phyloP scores from a whole-genome alignment of 2,329 filamentous ascomycete species.

The Mycosphaerella sp. region DNA sequence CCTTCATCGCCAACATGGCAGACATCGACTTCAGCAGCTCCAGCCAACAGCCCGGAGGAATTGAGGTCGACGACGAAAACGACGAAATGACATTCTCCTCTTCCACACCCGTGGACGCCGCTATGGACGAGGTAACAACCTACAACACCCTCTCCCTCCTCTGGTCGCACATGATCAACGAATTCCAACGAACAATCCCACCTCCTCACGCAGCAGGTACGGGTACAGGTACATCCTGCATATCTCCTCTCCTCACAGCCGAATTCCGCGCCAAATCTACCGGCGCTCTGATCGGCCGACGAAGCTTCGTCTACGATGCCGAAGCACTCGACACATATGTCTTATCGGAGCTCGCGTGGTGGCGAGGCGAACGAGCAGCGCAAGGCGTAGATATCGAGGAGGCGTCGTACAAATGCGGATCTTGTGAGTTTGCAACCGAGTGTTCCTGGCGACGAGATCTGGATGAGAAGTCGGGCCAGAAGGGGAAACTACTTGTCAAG shows the following conservation, averaged over 20 bases:
- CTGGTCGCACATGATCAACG: conserved; percentile 58
- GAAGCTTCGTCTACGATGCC: conserved; percentile 61
- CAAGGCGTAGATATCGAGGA: conserved; percentile 75
- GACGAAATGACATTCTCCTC: conserved; percentile 35
- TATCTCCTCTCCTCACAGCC: conserved; percentile 52
- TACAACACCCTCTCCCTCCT: conserved; percentile 56
- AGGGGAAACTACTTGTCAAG: conserved; percentile 16
- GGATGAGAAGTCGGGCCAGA: conserved; percentile 51
- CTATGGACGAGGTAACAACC: conserved; percentile 45
- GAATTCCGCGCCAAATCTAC: conserved; percentile 47
- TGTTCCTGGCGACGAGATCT: conserved; percentile 72
- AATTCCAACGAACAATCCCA: conserved; percentile 43
- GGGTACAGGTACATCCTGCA: conserved; percentile 26
- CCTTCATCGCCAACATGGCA: conserved; percentile 69
- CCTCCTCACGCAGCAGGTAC: too few species aligned
- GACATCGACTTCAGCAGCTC: conserved; percentile 53
- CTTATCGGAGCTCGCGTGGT: conserved; percentile 70
- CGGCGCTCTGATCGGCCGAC: conserved; percentile 51
- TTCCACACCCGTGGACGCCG: conserved; percentile 32
- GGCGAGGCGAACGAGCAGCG: conserved; percentile 67
- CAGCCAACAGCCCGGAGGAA: neutral
- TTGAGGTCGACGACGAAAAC: conserved; percentile 21
- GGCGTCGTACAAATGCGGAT: conserved; percentile 71
- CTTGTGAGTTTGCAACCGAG: conserved; percentile 72
- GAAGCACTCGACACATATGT: conserved; percentile 60